Base-by-base conservation (phyloP, 768 basidiomycete genomes). In the Vararia minispora region DNA sequence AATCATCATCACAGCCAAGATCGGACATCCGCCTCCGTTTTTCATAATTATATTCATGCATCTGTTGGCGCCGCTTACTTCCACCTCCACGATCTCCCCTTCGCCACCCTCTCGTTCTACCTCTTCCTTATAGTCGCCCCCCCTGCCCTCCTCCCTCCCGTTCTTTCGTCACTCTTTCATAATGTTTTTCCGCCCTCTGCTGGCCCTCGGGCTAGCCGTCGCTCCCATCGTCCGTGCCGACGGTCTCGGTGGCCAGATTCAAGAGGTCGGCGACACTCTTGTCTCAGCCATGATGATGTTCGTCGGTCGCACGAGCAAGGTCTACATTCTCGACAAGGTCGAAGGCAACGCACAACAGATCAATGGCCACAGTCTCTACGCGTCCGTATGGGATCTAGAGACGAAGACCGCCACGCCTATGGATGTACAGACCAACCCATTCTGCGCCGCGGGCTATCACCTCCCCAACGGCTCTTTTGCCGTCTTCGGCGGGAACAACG, bases 261-360 rank as follows among this genome's bases (percentile, higher is more conserved):
- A n/a, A n/a, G 49, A 55, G 30, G 58, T 48, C 27, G 62, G 61
- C 13, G 21, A 57, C 41, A 72, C 72, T 0, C 54, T 52, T 37
- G 67, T 74, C 45, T 65, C 62, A 33, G 72, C 63, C 0, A 73
- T 73, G 71, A 73, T 73, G 71, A 75, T 83, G 73, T 87, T 90
- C 56, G 60, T 90, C 36, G 87, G 84, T 24, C 84, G 79, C 46
- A 62, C 70, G 6, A 64, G 86, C 48, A 86, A 77, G 55, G 81
- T 92, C 25, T 92, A 91, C 60, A 82, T 91, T 16, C 62, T 91
- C n/a, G 90, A 95, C 65, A 95, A 95, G 63, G 75, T 79, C 2
- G 86, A 90, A 53, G 74, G 73, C 24, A 90, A 91, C 53, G 65
- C 67, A 3, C 71, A 71, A 3, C 59, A 67, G 47, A 67, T 89